Evolutionary conservation across 352 stramenopile genomes (phyloP), one percentile per base, ranked within the genome.

Genomic region (Pythium monospermum): DNA sequence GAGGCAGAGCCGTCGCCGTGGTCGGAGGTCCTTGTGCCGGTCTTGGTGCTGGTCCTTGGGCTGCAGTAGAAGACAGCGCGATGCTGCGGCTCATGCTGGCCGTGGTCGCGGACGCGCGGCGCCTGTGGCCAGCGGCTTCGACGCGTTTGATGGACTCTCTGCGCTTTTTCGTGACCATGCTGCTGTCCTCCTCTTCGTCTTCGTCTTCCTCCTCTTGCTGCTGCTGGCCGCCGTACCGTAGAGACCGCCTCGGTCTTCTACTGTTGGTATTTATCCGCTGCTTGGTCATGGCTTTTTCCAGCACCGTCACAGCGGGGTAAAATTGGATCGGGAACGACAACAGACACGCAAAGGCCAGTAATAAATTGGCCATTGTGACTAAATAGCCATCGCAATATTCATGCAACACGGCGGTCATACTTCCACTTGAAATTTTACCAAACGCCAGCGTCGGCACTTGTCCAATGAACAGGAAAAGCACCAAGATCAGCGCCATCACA

Each of bases 271-370:
- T 39, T 27, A 2, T 36, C 21, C 66, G 65, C 8, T 73, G 74
- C 23, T 73, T 76, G 27, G 56, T 59, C 35, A 89, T 59, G 41
- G 73, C 70, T 19, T 71, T 74, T 51, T 91, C 80, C 6, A 91
- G 60, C 16, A 88, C 75, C 31, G 83, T 73, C 30, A 91, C 80
- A 2, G 80, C 80, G 8, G 80, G 80, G 47, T 89, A 91, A 27
- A 91, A 86, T 47, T 91, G 80, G 51, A 88, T 91, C 11, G 80
- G 80, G 53, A 91, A 91, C 16, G 80, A 87, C 7, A 91, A 66
- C 10, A 84, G 59, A 28, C 80, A 91, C 21, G 80, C 76, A 43
- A 88, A 85, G 5, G 80, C 77, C 4, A 91, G 68, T 33, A 86
- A 54, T 3, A 83, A 49, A 44, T 91, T 91, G 8, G 77, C 74